These are phyloP conservation scores for Pestalotiopsis sp. DNA, from an alignment of 2,329 filamentous ascomycete genomes.

Conservation along the genomic window DNA sequence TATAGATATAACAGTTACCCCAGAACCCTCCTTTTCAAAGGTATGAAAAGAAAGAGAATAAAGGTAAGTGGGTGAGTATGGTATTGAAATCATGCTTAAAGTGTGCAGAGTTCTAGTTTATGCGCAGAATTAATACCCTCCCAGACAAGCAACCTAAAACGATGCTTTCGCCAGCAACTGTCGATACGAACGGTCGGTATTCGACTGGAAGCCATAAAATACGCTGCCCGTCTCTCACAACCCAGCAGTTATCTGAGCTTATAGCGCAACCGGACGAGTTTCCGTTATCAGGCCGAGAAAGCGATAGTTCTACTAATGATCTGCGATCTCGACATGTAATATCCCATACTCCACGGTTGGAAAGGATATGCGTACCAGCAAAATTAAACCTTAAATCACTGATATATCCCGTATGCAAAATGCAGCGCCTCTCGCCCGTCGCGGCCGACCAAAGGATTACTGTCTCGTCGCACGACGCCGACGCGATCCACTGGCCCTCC, in stretches of 20 bases:
- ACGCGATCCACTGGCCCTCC: slow-evolving; percentile 12
- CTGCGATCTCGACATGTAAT: too few species aligned
- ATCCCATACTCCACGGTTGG: background rate
- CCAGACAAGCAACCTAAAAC: slow-evolving; percentile 1
- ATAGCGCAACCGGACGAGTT: background rate
- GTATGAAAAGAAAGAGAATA: too few species aligned
- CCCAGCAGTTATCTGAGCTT: background rate
- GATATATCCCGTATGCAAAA: too few species aligned
- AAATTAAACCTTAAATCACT: background rate
- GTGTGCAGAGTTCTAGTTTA: background rate
- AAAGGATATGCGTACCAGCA: slow-evolving; percentile 19
- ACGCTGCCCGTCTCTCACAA: background rate
- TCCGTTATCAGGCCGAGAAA: background rate
- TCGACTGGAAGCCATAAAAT: background rate
- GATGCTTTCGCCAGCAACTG: background rate
- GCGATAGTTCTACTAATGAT: too few species aligned
- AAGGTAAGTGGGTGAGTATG: background rate
- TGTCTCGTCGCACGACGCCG: slow-evolving; percentile 7
- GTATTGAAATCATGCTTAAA: background rate
- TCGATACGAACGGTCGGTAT: background rate
- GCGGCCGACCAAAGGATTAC: slow-evolving; percentile 16
- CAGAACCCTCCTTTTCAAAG: too few species aligned
- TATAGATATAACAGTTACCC: too few species aligned
- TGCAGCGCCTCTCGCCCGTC: slow-evolving; percentile 12
- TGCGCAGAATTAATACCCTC: background rate